These are phyloP conservation scores for Colletotrichum graminicola DNA, from an alignment of 2,329 filamentous ascomycete genomes.

Conservation along the genomic window DNA sequence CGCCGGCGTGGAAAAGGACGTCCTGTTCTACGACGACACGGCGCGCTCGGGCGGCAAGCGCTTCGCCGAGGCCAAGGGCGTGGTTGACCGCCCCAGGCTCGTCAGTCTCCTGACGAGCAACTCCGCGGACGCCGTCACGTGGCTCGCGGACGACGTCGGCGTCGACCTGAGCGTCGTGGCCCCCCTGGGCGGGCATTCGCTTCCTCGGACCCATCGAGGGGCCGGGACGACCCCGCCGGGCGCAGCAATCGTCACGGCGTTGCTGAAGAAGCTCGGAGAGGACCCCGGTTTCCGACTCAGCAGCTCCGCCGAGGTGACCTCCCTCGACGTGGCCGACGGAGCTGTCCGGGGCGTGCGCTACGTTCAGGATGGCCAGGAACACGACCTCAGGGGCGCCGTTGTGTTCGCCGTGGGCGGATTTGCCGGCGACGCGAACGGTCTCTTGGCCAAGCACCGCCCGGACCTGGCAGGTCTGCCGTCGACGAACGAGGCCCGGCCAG, in stretches of 20 bases:
- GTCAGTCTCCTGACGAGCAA: conserved; percentile 61
- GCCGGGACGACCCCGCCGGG: conserved; percentile 68
- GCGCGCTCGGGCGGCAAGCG: conserved; percentile 65
- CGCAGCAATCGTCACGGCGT: conserved; percentile 66
- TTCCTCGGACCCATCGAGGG: conserved; percentile 69
- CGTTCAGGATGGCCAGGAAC: conserved; percentile 49
- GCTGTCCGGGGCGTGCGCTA: conserved; percentile 67
- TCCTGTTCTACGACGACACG: conserved; percentile 67
- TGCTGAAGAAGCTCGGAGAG: conserved; percentile 64
- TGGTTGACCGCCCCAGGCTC: conserved; percentile 56
- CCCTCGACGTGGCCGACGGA: conserved; percentile 54
- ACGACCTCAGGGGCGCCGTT: conserved; percentile 64
- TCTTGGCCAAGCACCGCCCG: conserved; percentile 68
- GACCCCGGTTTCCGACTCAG: conserved; percentile 64
- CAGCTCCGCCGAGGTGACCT: conserved; percentile 65
- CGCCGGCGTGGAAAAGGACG: conserved; percentile 51
- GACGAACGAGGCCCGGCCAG: conserved; percentile 71
- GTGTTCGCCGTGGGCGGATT: conserved; percentile 74
- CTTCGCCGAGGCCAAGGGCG: conserved; percentile 47
- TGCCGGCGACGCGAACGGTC: conserved; percentile 69
- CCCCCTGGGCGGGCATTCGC: conserved; percentile 69
- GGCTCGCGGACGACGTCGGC: conserved; percentile 68
- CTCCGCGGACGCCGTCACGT: conserved; percentile 65
- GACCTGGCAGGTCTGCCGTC: conserved; percentile 71
- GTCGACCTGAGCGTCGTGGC: conserved; percentile 71